Conservation (phyloP, 306 rosid genomes). For the Betula pendula region DNA sequence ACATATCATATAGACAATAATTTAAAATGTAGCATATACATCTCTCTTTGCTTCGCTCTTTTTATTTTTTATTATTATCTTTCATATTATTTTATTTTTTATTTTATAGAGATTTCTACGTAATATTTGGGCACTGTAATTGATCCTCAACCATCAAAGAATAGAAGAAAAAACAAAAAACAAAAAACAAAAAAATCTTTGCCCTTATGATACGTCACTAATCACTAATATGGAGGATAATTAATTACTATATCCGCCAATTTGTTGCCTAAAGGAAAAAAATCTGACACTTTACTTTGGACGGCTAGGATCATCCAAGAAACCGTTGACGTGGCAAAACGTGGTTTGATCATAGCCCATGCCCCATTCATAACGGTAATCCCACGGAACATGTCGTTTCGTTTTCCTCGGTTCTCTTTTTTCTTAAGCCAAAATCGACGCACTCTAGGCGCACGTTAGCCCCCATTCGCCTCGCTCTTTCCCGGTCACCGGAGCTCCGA, state of each 20-base stretch:
- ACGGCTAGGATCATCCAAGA: slow-evolving; percentile 5
- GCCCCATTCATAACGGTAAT: background rate
- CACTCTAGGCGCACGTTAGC: background rate
- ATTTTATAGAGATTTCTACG: too few species aligned
- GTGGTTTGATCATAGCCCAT: background rate
- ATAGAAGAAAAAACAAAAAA: too few species aligned
- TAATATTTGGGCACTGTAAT: too few species aligned
- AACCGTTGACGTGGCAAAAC: background rate
- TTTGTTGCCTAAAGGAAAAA: background rate
- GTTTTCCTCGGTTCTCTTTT: background rate
- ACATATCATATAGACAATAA: too few species aligned
- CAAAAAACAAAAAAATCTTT: too few species aligned
- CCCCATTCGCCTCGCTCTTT: background rate
- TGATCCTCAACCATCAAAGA: too few species aligned
- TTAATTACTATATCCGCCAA: background rate
- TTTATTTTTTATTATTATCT: too few species aligned
- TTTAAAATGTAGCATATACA: too few species aligned
- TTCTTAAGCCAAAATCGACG: background rate
- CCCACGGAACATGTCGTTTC: background rate
- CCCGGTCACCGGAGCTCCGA: slow-evolving; percentile 18
- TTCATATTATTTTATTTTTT: too few species aligned
- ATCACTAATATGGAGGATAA: background rate
- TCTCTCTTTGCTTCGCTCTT: too few species aligned
- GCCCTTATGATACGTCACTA: background rate
- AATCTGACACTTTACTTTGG: background rate